Conservation (phyloP, 2,329 filamentous ascomycete species). For the Atkinsonella hypoxylon region DNA sequence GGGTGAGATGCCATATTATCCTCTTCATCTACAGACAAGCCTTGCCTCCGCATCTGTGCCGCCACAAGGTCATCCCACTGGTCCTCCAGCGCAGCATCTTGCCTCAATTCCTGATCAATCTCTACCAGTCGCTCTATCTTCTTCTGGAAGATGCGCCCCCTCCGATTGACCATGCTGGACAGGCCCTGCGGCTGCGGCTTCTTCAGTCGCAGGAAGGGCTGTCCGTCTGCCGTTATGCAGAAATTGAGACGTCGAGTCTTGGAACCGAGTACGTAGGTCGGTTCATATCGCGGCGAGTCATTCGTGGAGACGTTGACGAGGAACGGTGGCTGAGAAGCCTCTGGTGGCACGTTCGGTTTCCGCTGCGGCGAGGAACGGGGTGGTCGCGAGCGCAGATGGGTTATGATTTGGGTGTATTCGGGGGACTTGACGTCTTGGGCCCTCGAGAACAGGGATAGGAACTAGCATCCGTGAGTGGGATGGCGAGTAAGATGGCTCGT, state of each 20-base stretch:
- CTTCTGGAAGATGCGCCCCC: slow-evolving; percentile 30
- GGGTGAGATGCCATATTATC: neutral
- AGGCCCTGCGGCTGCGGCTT: slow-evolving; percentile 54
- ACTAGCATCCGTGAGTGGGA: slow-evolving; percentile 12
- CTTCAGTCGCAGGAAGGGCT: slow-evolving; percentile 53
- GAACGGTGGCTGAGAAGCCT: slow-evolving; percentile 16
- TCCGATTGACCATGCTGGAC: slow-evolving; percentile 43
- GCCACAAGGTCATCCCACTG: slow-evolving; percentile 32
- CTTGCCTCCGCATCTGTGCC: slow-evolving; percentile 11
- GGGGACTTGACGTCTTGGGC: slow-evolving; percentile 24
- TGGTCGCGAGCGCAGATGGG: slow-evolving; percentile 24
- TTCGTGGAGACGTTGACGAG: slow-evolving; percentile 21
- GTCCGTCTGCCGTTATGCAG: slow-evolving; percentile 35
- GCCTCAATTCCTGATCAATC: slow-evolving; percentile 25
- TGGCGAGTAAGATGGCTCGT: neutral
- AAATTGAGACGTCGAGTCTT: slow-evolving; percentile 42
- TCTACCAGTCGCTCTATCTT: slow-evolving; percentile 25
- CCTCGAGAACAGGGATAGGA: slow-evolving; percentile 28
- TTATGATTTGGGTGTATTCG: slow-evolving; percentile 29
- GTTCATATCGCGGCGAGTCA: slow-evolving; percentile 34
- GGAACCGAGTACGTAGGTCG: slow-evolving; percentile 27
- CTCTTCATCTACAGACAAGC: neutral
- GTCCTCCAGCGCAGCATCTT: slow-evolving; percentile 29
- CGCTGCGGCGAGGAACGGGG: slow-evolving; percentile 8
- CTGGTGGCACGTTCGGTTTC: slow-evolving; percentile 9